Percentiles rank a stretch among this genome's conserved stretches.
phyloP scores from a whole-genome alignment of 306 rosid genomes.

The Gastrolobium villosum region DNA sequence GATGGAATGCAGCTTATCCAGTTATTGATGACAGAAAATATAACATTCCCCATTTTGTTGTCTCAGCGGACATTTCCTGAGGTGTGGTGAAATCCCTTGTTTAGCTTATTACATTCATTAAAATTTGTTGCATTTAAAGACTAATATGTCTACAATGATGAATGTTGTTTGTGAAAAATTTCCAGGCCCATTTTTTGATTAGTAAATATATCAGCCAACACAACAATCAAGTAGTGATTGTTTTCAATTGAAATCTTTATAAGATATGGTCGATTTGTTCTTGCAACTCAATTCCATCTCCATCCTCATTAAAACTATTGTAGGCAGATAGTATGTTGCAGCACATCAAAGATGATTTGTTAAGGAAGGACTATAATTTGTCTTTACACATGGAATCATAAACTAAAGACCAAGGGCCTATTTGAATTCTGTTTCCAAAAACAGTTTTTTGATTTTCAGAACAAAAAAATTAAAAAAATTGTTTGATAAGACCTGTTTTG shows the following conservation, averaged over 20 bases:
- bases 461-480: no score
- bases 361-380: conserved; percentile 2
- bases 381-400: background rate
- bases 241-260: conserved; percentile 12
- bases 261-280: conserved; percentile 3
- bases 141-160: background rate
- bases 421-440: no score
- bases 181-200: background rate
- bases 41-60: conserved; percentile 80
- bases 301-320: background rate
- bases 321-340: background rate
- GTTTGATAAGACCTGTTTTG: no score
- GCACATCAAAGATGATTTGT: conserved; percentile 19
- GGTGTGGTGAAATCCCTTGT: conserved; percentile 67
- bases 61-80: conserved; percentile 68
- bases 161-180: conserved; percentile 35
- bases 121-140: conserved; percentile 15
- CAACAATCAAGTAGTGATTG: conserved; percentile 5
- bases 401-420: background rate
- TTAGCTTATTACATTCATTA: conserved; percentile 40
- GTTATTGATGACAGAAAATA: conserved; percentile 67
- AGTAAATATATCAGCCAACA: conserved; percentile 10
- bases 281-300: background rate
- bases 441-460: no score
- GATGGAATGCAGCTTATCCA: conserved; percentile 54